These are phyloP conservation scores for Symbiodinium pilosum DNA, from an alignment of 73 alveolate genomes.

Conservation along the genomic window DNA sequence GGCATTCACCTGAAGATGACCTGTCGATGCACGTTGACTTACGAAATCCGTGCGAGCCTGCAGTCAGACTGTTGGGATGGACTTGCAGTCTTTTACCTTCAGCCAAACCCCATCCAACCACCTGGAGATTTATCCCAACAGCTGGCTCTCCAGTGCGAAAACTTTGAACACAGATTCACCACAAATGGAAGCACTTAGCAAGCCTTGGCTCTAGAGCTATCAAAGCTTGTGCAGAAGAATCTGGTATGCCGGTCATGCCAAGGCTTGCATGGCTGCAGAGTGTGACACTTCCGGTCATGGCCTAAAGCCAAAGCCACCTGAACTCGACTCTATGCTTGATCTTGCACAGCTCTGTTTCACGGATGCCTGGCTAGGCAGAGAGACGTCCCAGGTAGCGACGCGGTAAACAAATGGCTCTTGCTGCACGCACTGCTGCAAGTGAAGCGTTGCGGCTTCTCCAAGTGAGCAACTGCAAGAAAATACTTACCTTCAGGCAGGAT, in stretches of 20 bases:
- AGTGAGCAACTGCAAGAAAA: not conserved
- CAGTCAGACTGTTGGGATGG: not conserved
- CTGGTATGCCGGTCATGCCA: not conserved
- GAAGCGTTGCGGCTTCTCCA: not conserved
- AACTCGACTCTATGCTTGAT: not conserved
- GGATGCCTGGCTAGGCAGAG: not conserved
- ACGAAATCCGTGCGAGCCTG: not conserved
- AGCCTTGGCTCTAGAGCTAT: not conserved
- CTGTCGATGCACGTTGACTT: not conserved
- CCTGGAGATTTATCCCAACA: not conserved
- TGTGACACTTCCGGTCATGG: constrained; percentile 22
- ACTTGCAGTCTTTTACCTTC: not conserved
- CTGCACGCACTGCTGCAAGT: not conserved
- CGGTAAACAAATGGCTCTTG: not conserved
- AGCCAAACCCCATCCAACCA: not conserved
- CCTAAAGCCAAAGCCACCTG: not conserved
- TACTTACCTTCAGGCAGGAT: not conserved
- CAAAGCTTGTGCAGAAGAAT: not conserved
- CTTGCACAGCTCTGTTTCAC: not conserved
- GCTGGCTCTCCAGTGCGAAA: not conserved
- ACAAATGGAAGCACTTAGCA: not conserved
- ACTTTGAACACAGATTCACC: not conserved
- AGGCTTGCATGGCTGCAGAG: not conserved
- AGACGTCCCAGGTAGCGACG: not conserved
- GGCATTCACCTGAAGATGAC: not conserved